Conservation (phyloP, 345 rosid genomes). For the Populus ilicifolia region DNA sequence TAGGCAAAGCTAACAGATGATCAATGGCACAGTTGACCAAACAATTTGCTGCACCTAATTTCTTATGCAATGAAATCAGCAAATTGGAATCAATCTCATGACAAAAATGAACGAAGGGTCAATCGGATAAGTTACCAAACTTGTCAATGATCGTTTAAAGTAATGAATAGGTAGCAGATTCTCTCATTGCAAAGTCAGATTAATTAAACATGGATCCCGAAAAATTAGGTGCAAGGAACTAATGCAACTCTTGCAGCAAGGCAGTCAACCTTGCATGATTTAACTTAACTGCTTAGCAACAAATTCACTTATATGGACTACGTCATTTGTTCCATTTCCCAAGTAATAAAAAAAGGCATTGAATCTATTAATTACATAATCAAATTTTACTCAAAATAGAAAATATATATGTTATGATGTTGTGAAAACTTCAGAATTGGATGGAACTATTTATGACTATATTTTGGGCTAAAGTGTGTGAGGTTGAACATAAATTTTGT, state of each 20-base stretch:
- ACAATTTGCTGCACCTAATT: background rate
- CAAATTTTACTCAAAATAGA: too few relatives aligned
- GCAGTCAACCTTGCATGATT: background rate
- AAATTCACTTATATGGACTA: background rate
- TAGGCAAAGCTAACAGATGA: background rate
- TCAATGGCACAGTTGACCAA: slow-evolving; percentile 25
- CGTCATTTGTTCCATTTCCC: too few relatives aligned
- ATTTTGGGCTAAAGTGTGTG: too few relatives aligned
- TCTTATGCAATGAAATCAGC: slow-evolving; percentile 10
- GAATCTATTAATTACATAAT: too few relatives aligned
- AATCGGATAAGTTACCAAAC: background rate
- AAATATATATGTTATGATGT: too few relatives aligned
- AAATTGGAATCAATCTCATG: background rate
- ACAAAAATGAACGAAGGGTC: background rate
- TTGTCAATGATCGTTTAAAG: background rate
- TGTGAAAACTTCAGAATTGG: too few relatives aligned
- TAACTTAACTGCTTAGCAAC: background rate
- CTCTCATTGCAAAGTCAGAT: background rate
- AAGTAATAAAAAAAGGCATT: too few relatives aligned
- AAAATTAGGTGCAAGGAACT: slow-evolving; percentile 8
- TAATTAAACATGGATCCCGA: too few relatives aligned
- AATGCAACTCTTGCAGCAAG: background rate
- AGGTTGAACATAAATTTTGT: too few relatives aligned
- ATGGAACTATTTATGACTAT: too few relatives aligned
- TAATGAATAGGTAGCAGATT: background rate